Conservation (phyloP, 225 moss, liverwort and hornwort genomes). For the Sphagnum contortum region DNA sequence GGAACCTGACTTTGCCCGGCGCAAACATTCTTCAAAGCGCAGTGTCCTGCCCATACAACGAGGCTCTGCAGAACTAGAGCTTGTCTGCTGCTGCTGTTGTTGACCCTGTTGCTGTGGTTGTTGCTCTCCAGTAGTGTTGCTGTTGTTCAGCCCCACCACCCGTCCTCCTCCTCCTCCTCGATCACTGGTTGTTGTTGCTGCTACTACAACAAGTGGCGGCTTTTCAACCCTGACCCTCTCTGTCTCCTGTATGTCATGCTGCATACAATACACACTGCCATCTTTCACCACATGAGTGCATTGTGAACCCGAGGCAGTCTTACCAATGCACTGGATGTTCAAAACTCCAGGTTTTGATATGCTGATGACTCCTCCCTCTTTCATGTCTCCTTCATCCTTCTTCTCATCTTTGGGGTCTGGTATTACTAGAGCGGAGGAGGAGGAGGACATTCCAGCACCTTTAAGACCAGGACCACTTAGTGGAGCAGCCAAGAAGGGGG, state of each 20-base stretch:
- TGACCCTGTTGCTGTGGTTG: too few species aligned
- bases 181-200: too few species aligned
- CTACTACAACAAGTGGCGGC: slow-evolving; percentile 1
- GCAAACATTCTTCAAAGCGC: slow-evolving; percentile 55
- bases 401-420: slow-evolving; percentile 21
- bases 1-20: slow-evolving; percentile 41
- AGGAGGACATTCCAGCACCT: too few species aligned
- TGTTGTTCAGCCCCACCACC: too few species aligned
- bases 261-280: slow-evolving; percentile 33
- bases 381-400: slow-evolving; percentile 14
- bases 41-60: slow-evolving; percentile 54
- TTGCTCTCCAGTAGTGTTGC: too few species aligned
- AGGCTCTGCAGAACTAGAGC: not conserved
- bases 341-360: too few species aligned
- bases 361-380: slow-evolving; percentile 20
- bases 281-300: slow-evolving; percentile 55
- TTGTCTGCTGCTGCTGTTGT: too few species aligned
- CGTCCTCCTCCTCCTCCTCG: too few species aligned
- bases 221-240: slow-evolving; percentile 26
- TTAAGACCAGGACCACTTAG: too few species aligned
- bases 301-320: slow-evolving; percentile 62
- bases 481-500: too few species aligned
- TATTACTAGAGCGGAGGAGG: not conserved
- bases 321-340: slow-evolving; percentile 59
- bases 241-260: slow-evolving; percentile 39